Evolutionary conservation across 2,329 filamentous ascomycete species (phyloP), one percentile per base, ranked within the genome.

Genomic region (Colletotrichum sp.): DNA sequence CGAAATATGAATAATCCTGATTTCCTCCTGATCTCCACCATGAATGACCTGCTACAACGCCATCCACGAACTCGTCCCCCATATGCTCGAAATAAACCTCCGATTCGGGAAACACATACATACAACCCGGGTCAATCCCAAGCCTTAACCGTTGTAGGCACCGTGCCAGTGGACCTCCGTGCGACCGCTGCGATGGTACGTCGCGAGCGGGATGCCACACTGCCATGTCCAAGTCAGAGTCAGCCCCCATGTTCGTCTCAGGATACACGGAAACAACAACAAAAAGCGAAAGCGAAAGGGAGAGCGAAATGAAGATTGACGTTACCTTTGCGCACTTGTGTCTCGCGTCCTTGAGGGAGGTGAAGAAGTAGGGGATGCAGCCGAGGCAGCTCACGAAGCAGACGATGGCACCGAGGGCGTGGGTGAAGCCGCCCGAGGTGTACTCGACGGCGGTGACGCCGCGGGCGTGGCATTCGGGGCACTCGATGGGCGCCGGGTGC

Each of bases 151-250:
- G 16, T 69, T 47, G 18, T 66, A 67, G 4, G 70, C 66, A 21
- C 59, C 57, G 33, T 75, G 77, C 54, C 76, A 75, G 24, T 78
- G 75, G 8, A 78, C 74, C 58, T 78, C 77, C 15, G 77, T 78
- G 31, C 77, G 73, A 29, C 77, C 77, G 31, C 77, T 78, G 9
- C 78, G 77, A 43, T 79, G 78, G 57, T 78, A 79, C n/a, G 76
- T 76, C 7, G 78, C 78, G 15, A 79, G 75, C 29, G 76, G 72
- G n/a, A 77, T 74, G 3, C 75, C 74, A 38, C 78, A 78, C 77
- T 78, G 27, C 21, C 18, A 43, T 51, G n/a, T 51, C 9, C 21
- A 8, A 24, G 33, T 36, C n/a, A 61, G 31, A 38, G 33, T 63
- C 27, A 65, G 38, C 34, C 59, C 34, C 34, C 58, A 21, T 16